Base-by-base conservation (phyloP, 1,284 basidiomycete genomes). In the Psilocybe mexicana region DNA sequence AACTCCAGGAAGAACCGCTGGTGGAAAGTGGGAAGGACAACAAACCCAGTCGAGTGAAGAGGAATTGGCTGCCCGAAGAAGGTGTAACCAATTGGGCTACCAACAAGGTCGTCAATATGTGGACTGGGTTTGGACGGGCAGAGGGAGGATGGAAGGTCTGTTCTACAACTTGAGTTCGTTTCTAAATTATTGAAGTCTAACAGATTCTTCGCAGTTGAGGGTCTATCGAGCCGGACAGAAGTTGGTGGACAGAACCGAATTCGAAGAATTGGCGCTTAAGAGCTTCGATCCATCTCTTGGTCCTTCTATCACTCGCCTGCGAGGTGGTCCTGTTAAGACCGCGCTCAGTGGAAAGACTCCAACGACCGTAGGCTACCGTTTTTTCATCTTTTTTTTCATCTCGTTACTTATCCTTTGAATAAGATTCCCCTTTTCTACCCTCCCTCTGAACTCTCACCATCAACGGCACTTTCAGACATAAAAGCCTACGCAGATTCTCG, bases 201-300 rank as follows among this genome's bases (percentile, higher is more conserved):
- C 30, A 8, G 8, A 28, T 3, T 54, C 18, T 18, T 55, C 55
- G 18, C 61, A 90, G 88, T 70, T 83, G 30, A 83, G 77, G 68
- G 73, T 82, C 8, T 88, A 84, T 67, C 72, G 80, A 60, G 75
- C 79, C 43, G 90, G 89, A 33, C 86, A 90, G 74, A 81, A 82
- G 8, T 67, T 90, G 2, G 74, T 87, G 26, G 86, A 91, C 69
- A 78, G 81, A 24, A 76, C 91, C 58, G 90, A 90, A 52, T 92
- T 90, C 63, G 90, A 92, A 69, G 89, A 92, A 68, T 77, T 88
- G 45, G 84, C 84, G 12, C 74, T 92, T 62, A 87, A 88, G 68
- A 79, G 80, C 35, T 74, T 92, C 44, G 86, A 92, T 65, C 84
- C 87, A 18, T 83, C 86, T 3, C 65, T 88, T 43, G 86, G 84